Conservation (phyloP, 2,329 filamentous ascomycete genomes). For the Venturia asperata region DNA sequence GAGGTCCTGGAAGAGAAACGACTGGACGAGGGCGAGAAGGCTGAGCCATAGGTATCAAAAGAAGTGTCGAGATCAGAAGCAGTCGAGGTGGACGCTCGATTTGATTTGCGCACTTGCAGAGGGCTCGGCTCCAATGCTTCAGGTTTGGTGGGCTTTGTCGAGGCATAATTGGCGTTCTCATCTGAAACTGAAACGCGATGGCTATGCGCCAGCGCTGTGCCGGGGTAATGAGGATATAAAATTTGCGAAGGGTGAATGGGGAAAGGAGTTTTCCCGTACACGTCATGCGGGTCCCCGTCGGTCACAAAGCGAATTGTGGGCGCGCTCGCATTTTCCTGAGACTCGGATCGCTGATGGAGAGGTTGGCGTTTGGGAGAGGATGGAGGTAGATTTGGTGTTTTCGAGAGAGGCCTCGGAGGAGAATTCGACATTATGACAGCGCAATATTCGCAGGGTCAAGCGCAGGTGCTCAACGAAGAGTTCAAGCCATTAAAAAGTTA, state of each 20-base stretch:
- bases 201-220: constrained; percentile 32
- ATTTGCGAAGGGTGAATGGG: constrained; percentile 35
- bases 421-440: constrained; percentile 16
- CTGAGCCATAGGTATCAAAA: constrained; percentile 26
- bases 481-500: constrained; percentile 17
- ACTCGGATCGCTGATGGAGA: constrained; percentile 34
- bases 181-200: constrained; percentile 35
- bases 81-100: constrained; percentile 34
- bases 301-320: constrained; percentile 37
- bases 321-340: constrained; percentile 28
- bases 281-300: constrained; percentile 29
- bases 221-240: constrained; percentile 29
- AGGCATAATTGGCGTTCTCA: constrained; percentile 33
- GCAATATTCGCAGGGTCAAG: not conserved
- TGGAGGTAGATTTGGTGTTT: constrained; percentile 26
- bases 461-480: constrained; percentile 9
- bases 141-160: constrained; percentile 28
- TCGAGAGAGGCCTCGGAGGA: constrained; percentile 12
- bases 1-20: constrained; percentile 35
- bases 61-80: constrained; percentile 32
- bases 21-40: constrained; percentile 32
- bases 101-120: constrained; percentile 30
- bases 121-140: constrained; percentile 30
- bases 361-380: constrained; percentile 32
- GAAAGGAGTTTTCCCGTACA: constrained; percentile 36